A percentile compares a stretch with the other conserved stretches of the same genome.
These are phyloP conservation scores for Microbotryum saponariae DNA, from an alignment of 1,284 basidiomycete species.

Conservation along the genomic window DNA sequence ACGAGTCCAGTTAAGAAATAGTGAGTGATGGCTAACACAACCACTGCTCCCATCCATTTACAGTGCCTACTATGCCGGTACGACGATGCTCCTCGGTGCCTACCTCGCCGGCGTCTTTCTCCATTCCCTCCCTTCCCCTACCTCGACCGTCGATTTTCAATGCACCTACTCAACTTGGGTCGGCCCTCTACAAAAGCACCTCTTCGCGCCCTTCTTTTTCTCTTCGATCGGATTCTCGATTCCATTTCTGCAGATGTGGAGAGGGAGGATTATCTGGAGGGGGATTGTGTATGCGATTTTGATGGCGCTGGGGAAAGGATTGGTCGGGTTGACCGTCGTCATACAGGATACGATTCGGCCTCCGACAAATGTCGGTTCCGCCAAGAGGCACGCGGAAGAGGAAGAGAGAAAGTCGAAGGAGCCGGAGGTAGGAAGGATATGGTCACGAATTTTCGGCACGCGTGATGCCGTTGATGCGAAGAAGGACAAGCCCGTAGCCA, in stretches of 20 bases:
- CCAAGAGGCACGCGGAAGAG: too few species aligned
- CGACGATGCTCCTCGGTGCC: slow-evolving; percentile 46
- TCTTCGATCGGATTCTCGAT: slow-evolving; percentile 52
- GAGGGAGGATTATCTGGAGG: slow-evolving; percentile 48
- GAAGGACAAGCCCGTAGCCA: not conserved
- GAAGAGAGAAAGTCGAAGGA: too few species aligned
- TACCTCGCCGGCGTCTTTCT: slow-evolving; percentile 45
- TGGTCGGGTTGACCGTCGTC: slow-evolving; percentile 43
- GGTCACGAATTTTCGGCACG: not conserved
- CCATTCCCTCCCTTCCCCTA: slow-evolving; percentile 5
- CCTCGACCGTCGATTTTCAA: slow-evolving; percentile 7
- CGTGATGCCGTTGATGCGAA: not conserved
- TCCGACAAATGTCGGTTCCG: not conserved
- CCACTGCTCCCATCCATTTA: not conserved
- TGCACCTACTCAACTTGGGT: not conserved
- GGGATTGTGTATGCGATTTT: slow-evolving; percentile 49
- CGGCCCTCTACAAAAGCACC: slow-evolving; percentile 6
- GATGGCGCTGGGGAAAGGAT: slow-evolving; percentile 49
- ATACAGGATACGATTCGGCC: slow-evolving; percentile 31
- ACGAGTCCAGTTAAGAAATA: slow-evolving; percentile 1
- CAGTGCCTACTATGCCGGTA: slow-evolving; percentile 39
- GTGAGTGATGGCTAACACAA: slow-evolving; percentile 7
- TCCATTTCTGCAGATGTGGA: slow-evolving; percentile 50
- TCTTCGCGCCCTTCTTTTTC: slow-evolving; percentile 53
- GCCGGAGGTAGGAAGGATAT: too few species aligned